phyloP scores from a whole-genome alignment of 306 rosid species.

The Rosa multiflora region DNA sequence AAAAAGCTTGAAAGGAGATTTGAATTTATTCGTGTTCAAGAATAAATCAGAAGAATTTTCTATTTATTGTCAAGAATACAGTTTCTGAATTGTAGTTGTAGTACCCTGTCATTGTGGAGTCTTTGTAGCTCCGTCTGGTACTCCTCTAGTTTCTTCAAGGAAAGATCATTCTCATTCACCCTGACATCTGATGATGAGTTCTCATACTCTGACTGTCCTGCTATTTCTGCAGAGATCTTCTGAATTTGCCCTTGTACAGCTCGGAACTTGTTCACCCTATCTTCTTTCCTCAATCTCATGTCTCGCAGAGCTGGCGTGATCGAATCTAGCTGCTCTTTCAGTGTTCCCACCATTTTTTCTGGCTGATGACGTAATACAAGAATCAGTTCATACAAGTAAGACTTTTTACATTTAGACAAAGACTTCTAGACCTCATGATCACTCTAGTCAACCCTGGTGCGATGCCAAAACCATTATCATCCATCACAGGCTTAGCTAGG shows the following conservation, averaged over 20 bases:
- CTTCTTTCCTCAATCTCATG: slow-evolving; percentile 83
- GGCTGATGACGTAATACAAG: slow-evolving; percentile 57
- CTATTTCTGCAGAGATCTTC: slow-evolving; percentile 82
- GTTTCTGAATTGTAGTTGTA: slow-evolving; percentile 21
- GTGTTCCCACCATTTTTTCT: slow-evolving; percentile 78
- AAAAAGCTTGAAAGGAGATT: slow-evolving; percentile 15
- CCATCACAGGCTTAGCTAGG: neutral
- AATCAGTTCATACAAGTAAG: slow-evolving; percentile 26
- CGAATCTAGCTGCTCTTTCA: slow-evolving; percentile 93
- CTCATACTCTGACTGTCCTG: slow-evolving; percentile 45
- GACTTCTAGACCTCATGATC: neutral
- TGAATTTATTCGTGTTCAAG: neutral
- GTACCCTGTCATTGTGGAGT: slow-evolving; percentile 81
- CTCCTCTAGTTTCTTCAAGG: slow-evolving; percentile 86
- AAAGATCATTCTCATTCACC: slow-evolving; percentile 84
- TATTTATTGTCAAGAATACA: slow-evolving; percentile 6
- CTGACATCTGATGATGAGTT: slow-evolving; percentile 37
- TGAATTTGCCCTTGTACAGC: slow-evolving; percentile 72
- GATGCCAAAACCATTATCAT: neutral
- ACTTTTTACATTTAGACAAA: neutral
- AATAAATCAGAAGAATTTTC: slow-evolving; percentile 12
- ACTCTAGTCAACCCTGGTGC: neutral
- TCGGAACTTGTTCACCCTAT: slow-evolving; percentile 76
- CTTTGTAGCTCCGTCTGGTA: slow-evolving; percentile 69
- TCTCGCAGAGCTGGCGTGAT: slow-evolving; percentile 83